Evolutionary conservation across 345 rosid species (phyloP).

Genomic region (Gossypium ekmanianum): DNA sequence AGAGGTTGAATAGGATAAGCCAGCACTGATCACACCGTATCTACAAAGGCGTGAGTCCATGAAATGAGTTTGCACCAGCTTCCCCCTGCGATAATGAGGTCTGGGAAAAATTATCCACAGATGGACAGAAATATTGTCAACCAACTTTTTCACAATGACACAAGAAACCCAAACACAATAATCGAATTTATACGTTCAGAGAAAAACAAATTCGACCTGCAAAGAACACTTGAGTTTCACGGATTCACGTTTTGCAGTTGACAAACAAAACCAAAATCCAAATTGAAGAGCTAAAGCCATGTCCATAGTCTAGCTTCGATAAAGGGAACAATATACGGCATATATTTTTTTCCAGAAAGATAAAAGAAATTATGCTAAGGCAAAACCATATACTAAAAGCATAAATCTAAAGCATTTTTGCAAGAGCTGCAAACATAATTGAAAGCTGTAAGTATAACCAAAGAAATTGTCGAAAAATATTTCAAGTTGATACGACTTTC

Average conservation of each 20-base stretch:
- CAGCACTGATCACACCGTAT: slow-evolving; percentile 35
- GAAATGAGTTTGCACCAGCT: slow-evolving; percentile 28
- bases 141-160: slow-evolving; percentile 1
- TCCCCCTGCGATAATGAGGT: neutral
- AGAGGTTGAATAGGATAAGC: slow-evolving; percentile 39
- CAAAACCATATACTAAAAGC: too few relatives aligned
- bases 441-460: too few relatives aligned
- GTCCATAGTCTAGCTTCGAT: neutral
- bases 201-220: slow-evolving; percentile 24
- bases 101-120: neutral
- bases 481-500: neutral
- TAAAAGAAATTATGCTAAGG: too few relatives aligned
- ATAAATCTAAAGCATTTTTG: too few relatives aligned
- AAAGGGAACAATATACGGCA: neutral
- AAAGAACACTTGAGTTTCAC: slow-evolving; percentile 13
- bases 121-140: slow-evolving; percentile 1
- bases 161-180: slow-evolving; percentile 6
- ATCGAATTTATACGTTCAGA: slow-evolving; percentile 7
- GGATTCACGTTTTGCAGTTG: neutral
- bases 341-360: too few relatives aligned
- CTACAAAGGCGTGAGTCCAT: slow-evolving; percentile 49
- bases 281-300: slow-evolving; percentile 3
- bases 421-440: too few relatives aligned
- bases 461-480: too few relatives aligned
- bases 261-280: neutral